Evolutionary conservation across 805 yeast genomes (phyloP).

Genomic region (Nakazawaea holstii): DNA sequence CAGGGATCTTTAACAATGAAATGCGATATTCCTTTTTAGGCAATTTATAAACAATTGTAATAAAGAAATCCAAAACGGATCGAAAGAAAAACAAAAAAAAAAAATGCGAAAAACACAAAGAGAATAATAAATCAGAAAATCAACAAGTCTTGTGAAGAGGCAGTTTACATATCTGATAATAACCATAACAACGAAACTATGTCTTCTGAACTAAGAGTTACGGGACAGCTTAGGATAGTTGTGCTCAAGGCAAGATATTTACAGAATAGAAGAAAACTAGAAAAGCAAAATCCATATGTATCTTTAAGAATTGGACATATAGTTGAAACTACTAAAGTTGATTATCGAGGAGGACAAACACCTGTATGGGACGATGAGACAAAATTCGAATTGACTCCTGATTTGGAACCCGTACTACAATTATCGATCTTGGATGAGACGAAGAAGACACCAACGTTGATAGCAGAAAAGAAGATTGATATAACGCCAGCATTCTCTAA

Average conservation of each 20-base stretch:
- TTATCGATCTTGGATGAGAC: constrained; percentile 81
- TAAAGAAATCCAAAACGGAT: too few species aligned
- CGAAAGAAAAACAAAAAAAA: too few species aligned
- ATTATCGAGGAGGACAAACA: constrained; percentile 88
- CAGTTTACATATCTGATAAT: too few species aligned
- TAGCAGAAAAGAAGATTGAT: constrained; percentile 79
- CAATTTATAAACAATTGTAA: too few species aligned
- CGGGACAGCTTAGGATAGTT: constrained; percentile 62
- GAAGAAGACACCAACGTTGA: constrained; percentile 78
- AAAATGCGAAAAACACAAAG: too few species aligned
- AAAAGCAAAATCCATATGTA: constrained; percentile 92
- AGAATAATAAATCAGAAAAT: too few species aligned
- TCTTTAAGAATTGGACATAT: constrained; percentile 75
- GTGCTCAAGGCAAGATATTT: constrained; percentile 79
- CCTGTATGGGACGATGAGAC: constrained; percentile 84
- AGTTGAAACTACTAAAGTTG: constrained; percentile 73
- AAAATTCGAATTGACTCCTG: constrained; percentile 59
- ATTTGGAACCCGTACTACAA: constrained; percentile 56
- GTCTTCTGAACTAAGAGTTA: constrained; percentile 23
- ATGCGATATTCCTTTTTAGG: too few species aligned
- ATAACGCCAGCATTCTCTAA: constrained; percentile 67
- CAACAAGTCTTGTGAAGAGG: too few species aligned
- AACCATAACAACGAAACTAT: neutral
- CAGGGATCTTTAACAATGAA: too few species aligned
- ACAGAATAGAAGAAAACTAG: constrained; percentile 80